Evolutionary conservation across 2,329 filamentous ascomycete genomes (phyloP).

Genomic region (Fusarium nematophilum): DNA sequence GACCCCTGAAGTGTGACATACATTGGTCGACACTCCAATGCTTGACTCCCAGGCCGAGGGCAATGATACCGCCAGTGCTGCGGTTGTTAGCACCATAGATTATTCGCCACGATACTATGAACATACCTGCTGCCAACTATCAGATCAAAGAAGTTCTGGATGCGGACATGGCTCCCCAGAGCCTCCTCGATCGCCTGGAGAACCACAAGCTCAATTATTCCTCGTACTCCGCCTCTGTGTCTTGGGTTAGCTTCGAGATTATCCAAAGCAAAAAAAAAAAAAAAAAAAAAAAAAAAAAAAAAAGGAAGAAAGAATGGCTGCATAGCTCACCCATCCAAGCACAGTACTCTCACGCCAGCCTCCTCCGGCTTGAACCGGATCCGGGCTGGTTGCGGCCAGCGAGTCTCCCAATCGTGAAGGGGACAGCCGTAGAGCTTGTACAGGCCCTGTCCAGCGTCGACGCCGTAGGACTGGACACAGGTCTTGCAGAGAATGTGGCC

Average conservation of each 20-base stretch:
- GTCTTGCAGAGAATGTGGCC: conserved; percentile 11
- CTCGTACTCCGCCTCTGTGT: conserved; percentile 2
- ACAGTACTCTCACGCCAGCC: conserved; percentile 10
- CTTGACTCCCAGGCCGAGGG: conserved; percentile 13
- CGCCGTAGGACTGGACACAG: conserved; percentile 7
- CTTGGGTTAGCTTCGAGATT: too few relatives aligned
- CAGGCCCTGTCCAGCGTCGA: background rate
- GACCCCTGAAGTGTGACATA: background rate
- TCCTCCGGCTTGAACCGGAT: conserved; percentile 13
- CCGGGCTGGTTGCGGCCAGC: background rate
- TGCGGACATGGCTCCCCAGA: background rate
- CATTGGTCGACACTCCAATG: background rate
- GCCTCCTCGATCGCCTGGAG: conserved; percentile 4
- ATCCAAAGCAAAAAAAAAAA: too few relatives aligned
- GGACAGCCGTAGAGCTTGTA: conserved; percentile 1
- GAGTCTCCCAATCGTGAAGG: background rate
- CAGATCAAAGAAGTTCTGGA: conserved; percentile 17
- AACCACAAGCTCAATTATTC: conserved; percentile 5
- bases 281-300: too few relatives aligned
- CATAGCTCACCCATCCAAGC: conserved; percentile 6
- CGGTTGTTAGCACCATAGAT: background rate
- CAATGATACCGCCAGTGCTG: conserved; percentile 17
- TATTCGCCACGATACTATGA: background rate
- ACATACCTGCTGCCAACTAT: conserved; percentile 15
- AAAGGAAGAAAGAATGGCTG: too few relatives aligned